phyloP scores from a whole-genome alignment of 2,329 filamentous ascomycete species.

The Samsoniella hepiali region DNA sequence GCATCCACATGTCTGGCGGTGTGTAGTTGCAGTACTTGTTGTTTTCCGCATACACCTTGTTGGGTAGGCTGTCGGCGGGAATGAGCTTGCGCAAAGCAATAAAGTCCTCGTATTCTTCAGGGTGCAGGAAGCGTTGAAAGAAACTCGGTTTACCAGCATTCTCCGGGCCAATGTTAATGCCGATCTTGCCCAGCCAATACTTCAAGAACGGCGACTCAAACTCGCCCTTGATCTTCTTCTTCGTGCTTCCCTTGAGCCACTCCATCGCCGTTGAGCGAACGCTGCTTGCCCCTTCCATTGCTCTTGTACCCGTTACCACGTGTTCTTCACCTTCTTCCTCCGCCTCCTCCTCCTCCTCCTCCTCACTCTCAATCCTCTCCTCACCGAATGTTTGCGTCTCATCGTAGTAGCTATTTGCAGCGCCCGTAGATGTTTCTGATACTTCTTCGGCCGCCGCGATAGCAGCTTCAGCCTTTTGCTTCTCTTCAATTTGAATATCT shows the following conservation, averaged over 20 bases:
- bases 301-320: constrained; percentile 28
- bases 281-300: constrained; percentile 38
- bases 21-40: constrained; percentile 65
- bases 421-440: constrained; percentile 24
- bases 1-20: constrained; percentile 60
- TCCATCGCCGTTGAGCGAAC: constrained; percentile 32
- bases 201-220: constrained; percentile 29
- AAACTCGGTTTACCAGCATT: constrained; percentile 44
- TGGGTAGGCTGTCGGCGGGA: constrained; percentile 48
- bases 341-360: constrained; percentile 33
- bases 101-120: constrained; percentile 74
- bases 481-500: constrained; percentile 42
- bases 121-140: constrained; percentile 68
- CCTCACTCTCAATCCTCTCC: constrained; percentile 15
- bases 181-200: constrained; percentile 27
- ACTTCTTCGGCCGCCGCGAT: constrained; percentile 26
- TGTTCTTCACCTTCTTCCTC: constrained; percentile 22
- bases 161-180: constrained; percentile 27
- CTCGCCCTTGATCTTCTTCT: constrained; percentile 30
- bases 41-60: constrained; percentile 54
- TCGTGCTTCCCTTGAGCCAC: constrained; percentile 37
- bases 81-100: constrained; percentile 65
- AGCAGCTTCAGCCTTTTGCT: constrained; percentile 42
- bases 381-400: constrained; percentile 21
- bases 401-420: constrained; percentile 37